Percentiles rank a stretch among this genome's conserved stretches.
These are phyloP conservation scores for Aspergillus panamensis DNA, from an alignment of 495 filamentous ascomycete genomes.

Conservation along the genomic window DNA sequence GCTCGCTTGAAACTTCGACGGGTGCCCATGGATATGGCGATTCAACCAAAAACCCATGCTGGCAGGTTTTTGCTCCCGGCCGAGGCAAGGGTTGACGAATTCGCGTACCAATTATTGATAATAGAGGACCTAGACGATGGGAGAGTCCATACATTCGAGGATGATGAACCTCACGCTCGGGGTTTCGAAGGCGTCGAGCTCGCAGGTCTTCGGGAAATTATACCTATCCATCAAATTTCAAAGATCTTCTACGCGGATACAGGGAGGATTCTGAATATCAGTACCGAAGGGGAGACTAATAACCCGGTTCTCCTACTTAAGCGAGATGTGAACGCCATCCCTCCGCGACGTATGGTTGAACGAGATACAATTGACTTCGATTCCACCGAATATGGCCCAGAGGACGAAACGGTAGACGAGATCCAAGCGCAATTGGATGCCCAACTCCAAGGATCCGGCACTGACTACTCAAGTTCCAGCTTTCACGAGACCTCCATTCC, in stretches of 20 bases:
- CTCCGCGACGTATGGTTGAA: slow-evolving; percentile 65
- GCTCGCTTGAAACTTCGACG: slow-evolving; percentile 76
- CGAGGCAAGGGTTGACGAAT: slow-evolving; percentile 60
- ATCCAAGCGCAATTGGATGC: slow-evolving; percentile 64
- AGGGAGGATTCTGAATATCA: slow-evolving; percentile 89
- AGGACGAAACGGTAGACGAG: slow-evolving; percentile 41
- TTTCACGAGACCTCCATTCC: slow-evolving; percentile 38
- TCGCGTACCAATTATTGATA: slow-evolving; percentile 82
- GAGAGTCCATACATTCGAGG: slow-evolving; percentile 78
- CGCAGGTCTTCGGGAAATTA: slow-evolving; percentile 77
- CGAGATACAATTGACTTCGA: slow-evolving; percentile 29
- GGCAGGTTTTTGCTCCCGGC: slow-evolving; percentile 39
- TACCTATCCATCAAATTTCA: slow-evolving; percentile 87
- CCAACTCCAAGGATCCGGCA: slow-evolving; percentile 56
- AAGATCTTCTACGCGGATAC: slow-evolving; percentile 99
- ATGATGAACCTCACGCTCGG: slow-evolving; percentile 54
- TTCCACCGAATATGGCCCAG: slow-evolving; percentile 9
- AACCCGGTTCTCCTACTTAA: slow-evolving; percentile 86
- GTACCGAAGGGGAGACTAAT: slow-evolving; percentile 69
- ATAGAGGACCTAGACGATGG: slow-evolving; percentile 94
- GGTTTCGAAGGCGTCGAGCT: slow-evolving; percentile 64
- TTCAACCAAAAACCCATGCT: slow-evolving; percentile 23
- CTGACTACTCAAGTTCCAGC: slow-evolving; percentile 19
- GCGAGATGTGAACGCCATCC: slow-evolving; percentile 70
- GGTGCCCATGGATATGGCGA: slow-evolving; percentile 43